Evolutionary conservation across 495 filamentous ascomycete genomes (phyloP), one percentile per base, ranked within the genome.

Genomic region (Rostrohypoxylon terebratum): DNA sequence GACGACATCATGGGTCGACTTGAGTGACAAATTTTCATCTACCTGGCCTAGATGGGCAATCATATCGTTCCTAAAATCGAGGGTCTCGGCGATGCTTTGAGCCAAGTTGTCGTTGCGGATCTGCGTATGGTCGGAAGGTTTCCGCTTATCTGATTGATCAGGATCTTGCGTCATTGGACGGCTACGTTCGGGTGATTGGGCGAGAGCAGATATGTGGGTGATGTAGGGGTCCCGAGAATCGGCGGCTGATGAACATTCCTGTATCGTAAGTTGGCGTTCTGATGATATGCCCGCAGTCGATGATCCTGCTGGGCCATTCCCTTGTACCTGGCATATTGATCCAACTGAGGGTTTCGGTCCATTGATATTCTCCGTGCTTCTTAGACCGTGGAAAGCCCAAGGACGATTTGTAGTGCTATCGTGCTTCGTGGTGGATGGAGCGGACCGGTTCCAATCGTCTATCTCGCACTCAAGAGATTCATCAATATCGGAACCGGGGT

Each of bases 371-470:
- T 66, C 45, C 59, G 48, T 44, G 1, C 69, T 66, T 42, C 74
- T 65, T 5, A 78, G 53, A 0, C 10, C 47, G 36, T 78, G 73
- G 40, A 71, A 76, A n/a, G 73, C 64, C 76, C 71, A 76, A 13
- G 73, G 70, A 3, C 68, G 70, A 20, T 60, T 45, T 1, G 21
- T 31, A 4, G 23, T 3, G 8, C 3, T 34, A 4, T 60, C 34
- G 33, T 51, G 10, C 9, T 66, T 25, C 14, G 21, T n/a, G 20
- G 13, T 48, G 40, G 59, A 28, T 3, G 23, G 28, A 21, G 28
- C 9, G 1, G 21, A 31, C 4, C 36, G 21, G 16, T 36, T 63
- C 74, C 71, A 76, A n/a, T 54, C 61, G 13, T 69, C 58, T 5
- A 36, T 20, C 44, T 67, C 74, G 7, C 28, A 58, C 8, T 68